These are phyloP conservation scores for Sphaerosporella brunnea DNA, from an alignment of 495 filamentous ascomycete genomes.

Conservation along the genomic window DNA sequence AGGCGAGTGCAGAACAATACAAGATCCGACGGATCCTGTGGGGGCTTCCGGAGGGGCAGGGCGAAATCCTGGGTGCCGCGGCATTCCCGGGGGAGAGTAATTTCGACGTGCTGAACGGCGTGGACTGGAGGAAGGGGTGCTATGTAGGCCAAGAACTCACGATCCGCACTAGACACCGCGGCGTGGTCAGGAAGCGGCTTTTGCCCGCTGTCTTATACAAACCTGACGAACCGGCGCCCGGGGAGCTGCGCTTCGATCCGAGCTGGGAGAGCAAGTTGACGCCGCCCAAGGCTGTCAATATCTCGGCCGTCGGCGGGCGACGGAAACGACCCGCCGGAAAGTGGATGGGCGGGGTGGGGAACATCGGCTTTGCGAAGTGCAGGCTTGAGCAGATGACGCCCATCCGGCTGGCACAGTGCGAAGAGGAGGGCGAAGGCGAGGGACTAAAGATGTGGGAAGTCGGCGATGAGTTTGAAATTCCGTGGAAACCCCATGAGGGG, in stretches of 20 bases:
- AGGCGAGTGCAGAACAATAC: constrained; percentile 34
- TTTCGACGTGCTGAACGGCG: constrained; percentile 59
- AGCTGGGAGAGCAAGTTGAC: neutral
- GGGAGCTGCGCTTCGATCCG: constrained; percentile 68
- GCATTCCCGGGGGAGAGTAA: constrained; percentile 71
- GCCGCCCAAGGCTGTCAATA: neutral
- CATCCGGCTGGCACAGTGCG: constrained; percentile 44
- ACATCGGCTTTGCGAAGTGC: neutral
- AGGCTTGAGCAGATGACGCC: constrained; percentile 80
- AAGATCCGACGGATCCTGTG: constrained; percentile 52
- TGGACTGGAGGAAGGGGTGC: constrained; percentile 91
- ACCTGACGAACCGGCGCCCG: constrained; percentile 60
- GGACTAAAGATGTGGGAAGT: constrained; percentile 27
- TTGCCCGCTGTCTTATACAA: constrained; percentile 69
- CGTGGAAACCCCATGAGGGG: constrained; percentile 24
- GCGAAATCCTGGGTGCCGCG: constrained; percentile 48
- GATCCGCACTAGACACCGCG: constrained; percentile 81
- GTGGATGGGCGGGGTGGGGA: constrained; percentile 2
- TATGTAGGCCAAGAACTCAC: constrained; percentile 95
- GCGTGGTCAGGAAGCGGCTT: constrained; percentile 81
- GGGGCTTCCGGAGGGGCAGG: constrained; percentile 70
- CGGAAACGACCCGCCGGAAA: neutral
- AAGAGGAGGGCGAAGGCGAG: constrained; percentile 39
- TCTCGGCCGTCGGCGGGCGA: neutral
- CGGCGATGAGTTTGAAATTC: constrained; percentile 34